Conservation (phyloP, 2,329 filamentous ascomycete genomes). For the Neurospora crassa region DNA sequence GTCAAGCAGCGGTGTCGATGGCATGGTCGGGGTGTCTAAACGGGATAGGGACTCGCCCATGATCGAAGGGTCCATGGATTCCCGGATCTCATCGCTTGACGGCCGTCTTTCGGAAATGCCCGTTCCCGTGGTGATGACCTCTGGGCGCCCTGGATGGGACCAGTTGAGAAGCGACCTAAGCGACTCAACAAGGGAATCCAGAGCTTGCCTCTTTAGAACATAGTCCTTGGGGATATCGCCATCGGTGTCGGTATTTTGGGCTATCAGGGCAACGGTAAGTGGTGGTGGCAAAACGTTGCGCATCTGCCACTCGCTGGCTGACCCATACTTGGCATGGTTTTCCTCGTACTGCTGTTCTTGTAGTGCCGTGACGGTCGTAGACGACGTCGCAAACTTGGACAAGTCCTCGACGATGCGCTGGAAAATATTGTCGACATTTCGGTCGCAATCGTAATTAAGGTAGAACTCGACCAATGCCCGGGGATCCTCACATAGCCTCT, state of each 20-base stretch:
- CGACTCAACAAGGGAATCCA: constrained; percentile 83
- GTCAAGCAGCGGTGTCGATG: constrained; percentile 62
- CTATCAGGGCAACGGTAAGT: constrained; percentile 69
- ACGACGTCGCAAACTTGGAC: constrained; percentile 73
- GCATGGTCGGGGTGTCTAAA: constrained; percentile 46
- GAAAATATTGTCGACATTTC: constrained; percentile 93
- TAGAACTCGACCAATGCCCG: constrained; percentile 89
- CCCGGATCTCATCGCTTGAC: constrained; percentile 47
- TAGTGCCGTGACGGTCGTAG: constrained; percentile 62
- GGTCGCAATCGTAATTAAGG: constrained; percentile 95
- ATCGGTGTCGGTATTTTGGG: constrained; percentile 49
- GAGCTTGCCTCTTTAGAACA: constrained; percentile 76
- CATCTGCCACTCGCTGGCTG: constrained; percentile 71
- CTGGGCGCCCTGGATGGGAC: constrained; percentile 59
- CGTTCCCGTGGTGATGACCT: constrained; percentile 44
- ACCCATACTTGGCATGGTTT: constrained; percentile 51
- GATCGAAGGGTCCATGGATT: constrained; percentile 66
- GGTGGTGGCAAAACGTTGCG: constrained; percentile 79
- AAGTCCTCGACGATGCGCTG: constrained; percentile 91
- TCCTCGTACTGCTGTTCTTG: constrained; percentile 88
- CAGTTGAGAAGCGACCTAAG: constrained; percentile 86
- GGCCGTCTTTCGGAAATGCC: constrained; percentile 41
- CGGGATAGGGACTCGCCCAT: constrained; percentile 49
- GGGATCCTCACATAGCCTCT: constrained; percentile 75
- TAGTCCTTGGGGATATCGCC: constrained; percentile 79